Base-by-base conservation (phyloP, 768 basidiomycete genomes). In the Mycena vulgaris region DNA sequence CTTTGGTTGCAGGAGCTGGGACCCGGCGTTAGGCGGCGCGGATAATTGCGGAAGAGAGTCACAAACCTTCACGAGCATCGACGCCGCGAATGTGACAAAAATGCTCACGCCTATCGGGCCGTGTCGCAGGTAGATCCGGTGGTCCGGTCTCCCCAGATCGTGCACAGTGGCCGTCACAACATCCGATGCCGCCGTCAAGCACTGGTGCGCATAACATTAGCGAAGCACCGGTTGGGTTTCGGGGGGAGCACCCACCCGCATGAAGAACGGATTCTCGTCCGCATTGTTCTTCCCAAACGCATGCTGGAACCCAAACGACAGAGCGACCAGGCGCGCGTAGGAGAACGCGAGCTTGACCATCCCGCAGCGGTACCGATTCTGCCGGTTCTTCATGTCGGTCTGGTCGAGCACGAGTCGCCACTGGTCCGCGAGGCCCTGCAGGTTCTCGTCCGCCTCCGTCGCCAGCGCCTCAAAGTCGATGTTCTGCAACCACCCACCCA, bases 31-130 rank as follows among this genome's bases (percentile, higher is more conserved):
- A 69, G 52, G 70, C 47, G 11, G 16, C 7, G 17, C 5, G 48
- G n/a, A n/a, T n/a, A 49, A n/a, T n/a, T n/a, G n/a, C n/a, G 8
- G 19, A 48, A 21, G 31, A 59, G 59, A 33, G 33, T 52, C 37
- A 47, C 80, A 53, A 76, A 91, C 92, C 85, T 95, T 95, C 71
- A 96, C 87, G 17, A 96, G 83, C 83, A 95, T 95, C 2, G 94
- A 91, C 13, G 91, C 89, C 14, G 94, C 94, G 70, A 95, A 95
- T 0, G 91, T 93, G 30, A 90, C 86, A 73, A 95, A 94, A 14
- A 95, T 90, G 68, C 89, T 91, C 72, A 94, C 91, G 0, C 91
- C 90, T 76, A 94, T 93, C 2, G 94, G 93, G 0, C 93, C 94
- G 75, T 93, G 92, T 5, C 90, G 87, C 58, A 92, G 85, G 69